Evolutionary conservation across 2,329 filamentous ascomycete genomes (phyloP).

Genomic region (Corynespora cassiicola): DNA sequence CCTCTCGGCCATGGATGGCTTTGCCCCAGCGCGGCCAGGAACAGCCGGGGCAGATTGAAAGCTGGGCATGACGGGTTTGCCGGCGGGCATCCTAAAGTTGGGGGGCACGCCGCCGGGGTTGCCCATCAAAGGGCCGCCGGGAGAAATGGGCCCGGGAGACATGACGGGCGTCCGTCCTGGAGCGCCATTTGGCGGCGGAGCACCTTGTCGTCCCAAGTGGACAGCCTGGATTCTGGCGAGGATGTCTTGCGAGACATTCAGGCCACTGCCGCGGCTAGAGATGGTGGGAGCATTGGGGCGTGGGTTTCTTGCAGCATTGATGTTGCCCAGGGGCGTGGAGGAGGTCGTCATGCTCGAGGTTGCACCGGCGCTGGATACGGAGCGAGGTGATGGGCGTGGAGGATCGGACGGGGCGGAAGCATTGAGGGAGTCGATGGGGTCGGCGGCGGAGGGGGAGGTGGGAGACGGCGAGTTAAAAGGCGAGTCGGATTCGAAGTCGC

Average conservation of each 20-base stretch:
- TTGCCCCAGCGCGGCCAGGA: slow-evolving; percentile 53
- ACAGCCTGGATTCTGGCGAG: slow-evolving; percentile 74
- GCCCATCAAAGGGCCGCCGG: slow-evolving; percentile 30
- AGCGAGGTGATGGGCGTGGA: slow-evolving; percentile 63
- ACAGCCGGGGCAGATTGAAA: slow-evolving; percentile 58
- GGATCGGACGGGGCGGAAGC: slow-evolving; percentile 28
- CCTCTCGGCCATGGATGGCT: slow-evolving; percentile 70
- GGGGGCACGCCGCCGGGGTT: slow-evolving; percentile 49
- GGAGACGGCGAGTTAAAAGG: slow-evolving; percentile 41
- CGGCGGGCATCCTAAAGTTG: slow-evolving; percentile 52
- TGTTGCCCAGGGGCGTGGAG: slow-evolving; percentile 82
- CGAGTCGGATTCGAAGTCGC: slow-evolving; percentile 37
- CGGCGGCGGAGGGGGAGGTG: slow-evolving; percentile 34
- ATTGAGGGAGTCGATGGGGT: slow-evolving; percentile 20
- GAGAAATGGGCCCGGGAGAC: slow-evolving; percentile 32
- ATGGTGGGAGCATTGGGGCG: slow-evolving; percentile 50
- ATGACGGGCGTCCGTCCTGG: slow-evolving; percentile 32
- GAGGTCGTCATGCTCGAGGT: slow-evolving; percentile 71
- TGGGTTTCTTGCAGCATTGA: slow-evolving; percentile 71
- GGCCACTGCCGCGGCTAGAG: slow-evolving; percentile 56
- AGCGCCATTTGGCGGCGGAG: slow-evolving; percentile 48
- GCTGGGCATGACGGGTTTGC: slow-evolving; percentile 48
- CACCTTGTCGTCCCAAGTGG: slow-evolving; percentile 68
- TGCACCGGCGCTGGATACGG: slow-evolving; percentile 61
- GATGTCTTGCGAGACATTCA: slow-evolving; percentile 66